Evolutionary conservation across 2,329 filamentous ascomycete species (phyloP).

Genomic region (Fonsecaea multimorphosa): DNA sequence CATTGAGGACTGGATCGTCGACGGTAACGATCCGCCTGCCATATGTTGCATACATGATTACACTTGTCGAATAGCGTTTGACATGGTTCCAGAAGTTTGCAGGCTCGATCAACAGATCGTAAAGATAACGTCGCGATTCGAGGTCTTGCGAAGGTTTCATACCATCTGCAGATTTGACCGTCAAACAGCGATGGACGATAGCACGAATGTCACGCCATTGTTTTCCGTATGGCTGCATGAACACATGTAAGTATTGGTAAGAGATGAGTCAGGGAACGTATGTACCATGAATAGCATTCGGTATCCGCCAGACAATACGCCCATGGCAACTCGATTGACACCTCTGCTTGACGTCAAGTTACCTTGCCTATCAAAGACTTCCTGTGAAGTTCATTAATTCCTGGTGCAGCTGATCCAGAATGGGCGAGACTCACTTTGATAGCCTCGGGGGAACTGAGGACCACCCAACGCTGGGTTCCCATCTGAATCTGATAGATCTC

Average conservation of each 20-base stretch:
- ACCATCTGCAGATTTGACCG: slow-evolving; percentile 14
- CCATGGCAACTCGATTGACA: slow-evolving; percentile 13
- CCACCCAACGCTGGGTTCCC: slow-evolving; percentile 28
- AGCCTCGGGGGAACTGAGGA: slow-evolving; percentile 20
- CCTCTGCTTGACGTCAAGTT: slow-evolving; percentile 14
- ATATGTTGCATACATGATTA: slow-evolving; percentile 12
- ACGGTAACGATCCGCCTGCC: slow-evolving; percentile 4
- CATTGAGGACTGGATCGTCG: slow-evolving; percentile 16
- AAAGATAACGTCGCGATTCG: slow-evolving; percentile 12
- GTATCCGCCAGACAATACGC: slow-evolving; percentile 20
- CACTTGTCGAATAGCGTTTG: slow-evolving; percentile 10
- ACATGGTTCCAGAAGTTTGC: slow-evolving; percentile 15
- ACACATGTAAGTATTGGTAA: background rate
- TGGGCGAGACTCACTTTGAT: slow-evolving; percentile 12
- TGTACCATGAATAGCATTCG: slow-evolving; percentile 24
- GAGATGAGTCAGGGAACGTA: background rate
- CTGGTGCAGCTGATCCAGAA: background rate
- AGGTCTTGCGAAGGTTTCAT: slow-evolving; percentile 19
- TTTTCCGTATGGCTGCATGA: slow-evolving; percentile 14
- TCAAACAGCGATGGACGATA: slow-evolving; percentile 18
- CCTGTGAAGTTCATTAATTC: background rate
- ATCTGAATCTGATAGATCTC: slow-evolving; percentile 31
- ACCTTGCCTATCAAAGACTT: slow-evolving; percentile 14
- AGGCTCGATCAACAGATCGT: slow-evolving; percentile 12
- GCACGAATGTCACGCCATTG: slow-evolving; percentile 12